Conservation (phyloP, 441 rosid species). For the Corymbia citriodora region DNA sequence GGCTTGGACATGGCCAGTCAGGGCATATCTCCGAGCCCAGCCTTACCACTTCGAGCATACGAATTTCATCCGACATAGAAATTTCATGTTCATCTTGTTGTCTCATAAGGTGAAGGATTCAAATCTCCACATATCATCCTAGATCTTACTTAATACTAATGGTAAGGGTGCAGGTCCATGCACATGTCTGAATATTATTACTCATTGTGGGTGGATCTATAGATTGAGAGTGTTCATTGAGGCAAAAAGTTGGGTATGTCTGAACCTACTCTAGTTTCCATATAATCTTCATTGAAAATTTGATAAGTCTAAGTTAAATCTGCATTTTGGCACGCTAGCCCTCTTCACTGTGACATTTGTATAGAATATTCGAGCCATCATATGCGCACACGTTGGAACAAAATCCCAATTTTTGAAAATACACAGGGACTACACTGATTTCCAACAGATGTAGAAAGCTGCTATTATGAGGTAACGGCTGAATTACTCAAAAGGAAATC, state of each 20-base stretch:
- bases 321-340: background rate
- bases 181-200: background rate
- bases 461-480: background rate
- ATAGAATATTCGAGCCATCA: background rate
- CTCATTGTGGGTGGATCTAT: background rate
- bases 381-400: background rate
- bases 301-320: background rate
- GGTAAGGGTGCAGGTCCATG: background rate
- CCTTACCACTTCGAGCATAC: background rate
- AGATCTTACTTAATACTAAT: background rate
- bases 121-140: background rate
- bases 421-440: background rate
- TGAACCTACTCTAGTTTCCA: background rate
- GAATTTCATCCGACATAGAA: background rate
- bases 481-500: background rate
- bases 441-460: background rate
- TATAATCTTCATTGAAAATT: background rate
- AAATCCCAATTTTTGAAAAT: background rate
- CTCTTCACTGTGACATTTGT: background rate
- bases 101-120: background rate
- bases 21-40: background rate
- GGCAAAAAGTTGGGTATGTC: background rate
- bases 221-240: background rate
- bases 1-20: background rate
- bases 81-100: background rate